These are phyloP conservation scores for Choiromyces venosus DNA, from an alignment of 495 filamentous ascomycete species.

Conservation along the genomic window DNA sequence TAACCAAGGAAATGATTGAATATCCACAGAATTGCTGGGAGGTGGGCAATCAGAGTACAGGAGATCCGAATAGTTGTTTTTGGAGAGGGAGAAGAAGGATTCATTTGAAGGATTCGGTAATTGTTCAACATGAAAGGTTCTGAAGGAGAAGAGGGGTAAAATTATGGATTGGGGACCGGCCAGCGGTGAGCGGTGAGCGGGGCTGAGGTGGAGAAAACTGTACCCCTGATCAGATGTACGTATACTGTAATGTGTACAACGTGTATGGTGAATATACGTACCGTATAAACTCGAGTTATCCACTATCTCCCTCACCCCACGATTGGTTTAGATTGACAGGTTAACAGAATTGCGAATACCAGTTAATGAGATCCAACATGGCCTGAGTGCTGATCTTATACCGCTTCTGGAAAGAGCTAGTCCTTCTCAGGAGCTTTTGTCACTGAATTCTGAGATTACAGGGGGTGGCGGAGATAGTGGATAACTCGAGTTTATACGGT, in stretches of 20 bases:
- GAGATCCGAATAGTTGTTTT: background rate
- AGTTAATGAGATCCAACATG: too few species aligned
- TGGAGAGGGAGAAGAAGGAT: background rate
- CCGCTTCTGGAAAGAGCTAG: too few species aligned
- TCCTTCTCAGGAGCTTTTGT: too few species aligned
- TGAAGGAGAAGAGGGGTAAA: background rate
- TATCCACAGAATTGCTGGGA: background rate
- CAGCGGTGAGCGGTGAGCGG: background rate
- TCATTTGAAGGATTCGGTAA: background rate
- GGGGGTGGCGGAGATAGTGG: too few species aligned
- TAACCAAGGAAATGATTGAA: background rate
- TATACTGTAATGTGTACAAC: background rate
- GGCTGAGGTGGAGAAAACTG: background rate
- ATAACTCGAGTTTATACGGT: too few species aligned
- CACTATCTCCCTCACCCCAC: too few species aligned
- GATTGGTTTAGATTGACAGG: too few species aligned
- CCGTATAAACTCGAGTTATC: too few species aligned
- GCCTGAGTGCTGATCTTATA: too few species aligned
- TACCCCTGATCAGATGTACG: background rate
- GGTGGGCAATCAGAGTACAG: background rate
- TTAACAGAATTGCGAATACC: too few species aligned
- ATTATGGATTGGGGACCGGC: background rate
- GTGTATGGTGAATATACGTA: background rate
- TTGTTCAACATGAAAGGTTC: background rate
- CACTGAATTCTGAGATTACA: too few species aligned